Evolutionary conservation across 2,329 filamentous ascomycete species (phyloP).

Genomic region (Trichoderma gracile): DNA sequence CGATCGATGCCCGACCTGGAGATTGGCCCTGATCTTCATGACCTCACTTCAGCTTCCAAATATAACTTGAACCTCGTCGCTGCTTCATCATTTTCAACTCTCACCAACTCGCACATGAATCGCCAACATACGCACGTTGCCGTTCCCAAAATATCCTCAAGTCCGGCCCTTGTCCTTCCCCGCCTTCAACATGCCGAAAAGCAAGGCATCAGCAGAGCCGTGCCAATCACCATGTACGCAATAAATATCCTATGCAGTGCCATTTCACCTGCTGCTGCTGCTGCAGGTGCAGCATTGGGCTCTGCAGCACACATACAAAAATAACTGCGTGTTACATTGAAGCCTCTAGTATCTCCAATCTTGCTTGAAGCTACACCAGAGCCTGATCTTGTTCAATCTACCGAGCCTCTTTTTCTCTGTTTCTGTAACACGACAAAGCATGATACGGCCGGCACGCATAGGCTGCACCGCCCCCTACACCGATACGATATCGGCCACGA

Average conservation of each 20-base stretch:
- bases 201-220: no score
- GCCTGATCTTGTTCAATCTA: not conserved
- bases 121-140: not conserved
- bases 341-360: not conserved
- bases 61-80: not conserved
- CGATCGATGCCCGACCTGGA: not conserved
- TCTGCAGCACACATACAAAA: slow-evolving; percentile 5
- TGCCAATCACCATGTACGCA: not conserved
- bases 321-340: slow-evolving; percentile 1
- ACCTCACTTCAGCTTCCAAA: slow-evolving; percentile 5
- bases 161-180: not conserved
- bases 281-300: slow-evolving; percentile 17
- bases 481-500: not conserved
- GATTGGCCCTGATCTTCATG: not conserved
- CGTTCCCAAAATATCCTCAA: slow-evolving; percentile 10
- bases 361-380: not conserved
- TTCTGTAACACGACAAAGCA: no score
- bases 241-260: slow-evolving; percentile 13
- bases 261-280: not conserved
- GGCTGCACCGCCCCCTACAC: not conserved
- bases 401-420: not conserved
- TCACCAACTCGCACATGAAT: not conserved
- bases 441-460: not conserved
- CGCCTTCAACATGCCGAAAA: not conserved
- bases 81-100: not conserved